Evolutionary conservation across 371 early-diverging fungal genomes (phyloP).

Genomic region (Rhizomucor miehei): DNA sequence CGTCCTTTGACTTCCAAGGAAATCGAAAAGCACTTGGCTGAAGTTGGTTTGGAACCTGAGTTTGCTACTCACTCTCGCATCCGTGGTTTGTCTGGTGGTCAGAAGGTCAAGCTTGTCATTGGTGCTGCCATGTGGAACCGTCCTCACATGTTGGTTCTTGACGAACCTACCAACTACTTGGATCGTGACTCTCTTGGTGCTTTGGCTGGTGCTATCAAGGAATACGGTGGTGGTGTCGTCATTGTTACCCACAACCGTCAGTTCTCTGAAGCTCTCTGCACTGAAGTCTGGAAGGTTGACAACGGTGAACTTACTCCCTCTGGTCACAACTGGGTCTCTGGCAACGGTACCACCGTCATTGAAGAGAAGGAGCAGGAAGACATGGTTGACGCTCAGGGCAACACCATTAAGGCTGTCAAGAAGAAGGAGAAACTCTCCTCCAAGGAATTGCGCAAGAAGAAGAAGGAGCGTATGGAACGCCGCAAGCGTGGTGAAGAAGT

Average conservation of each 20-base stretch:
- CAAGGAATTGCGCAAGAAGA: constrained; percentile 51
- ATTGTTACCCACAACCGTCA: constrained; percentile 76
- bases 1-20: constrained; percentile 63
- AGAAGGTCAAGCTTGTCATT: constrained; percentile 88
- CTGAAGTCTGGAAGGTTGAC: constrained; percentile 74
- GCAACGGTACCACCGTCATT: constrained; percentile 37
- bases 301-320: constrained; percentile 54
- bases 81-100: constrained; percentile 87
- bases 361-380: constrained; percentile 40
- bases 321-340: constrained; percentile 52
- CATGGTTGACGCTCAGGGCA: constrained; percentile 45
- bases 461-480: constrained; percentile 52
- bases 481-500: constrained; percentile 56
- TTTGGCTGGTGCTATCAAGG: constrained; percentile 61
- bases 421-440: constrained; percentile 49
- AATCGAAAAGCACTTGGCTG: constrained; percentile 67
- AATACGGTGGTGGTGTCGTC: constrained; percentile 73
- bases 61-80: constrained; percentile 81
- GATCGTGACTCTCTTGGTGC: constrained; percentile 78
- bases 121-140: constrained; percentile 83
- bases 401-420: constrained; percentile 42
- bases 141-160: constrained; percentile 85
- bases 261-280: constrained; percentile 68
- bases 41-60: constrained; percentile 69
- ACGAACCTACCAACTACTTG: constrained; percentile 87